Conservation (phyloP, 345 rosid genomes). For the Dimocarpus longan region DNA sequence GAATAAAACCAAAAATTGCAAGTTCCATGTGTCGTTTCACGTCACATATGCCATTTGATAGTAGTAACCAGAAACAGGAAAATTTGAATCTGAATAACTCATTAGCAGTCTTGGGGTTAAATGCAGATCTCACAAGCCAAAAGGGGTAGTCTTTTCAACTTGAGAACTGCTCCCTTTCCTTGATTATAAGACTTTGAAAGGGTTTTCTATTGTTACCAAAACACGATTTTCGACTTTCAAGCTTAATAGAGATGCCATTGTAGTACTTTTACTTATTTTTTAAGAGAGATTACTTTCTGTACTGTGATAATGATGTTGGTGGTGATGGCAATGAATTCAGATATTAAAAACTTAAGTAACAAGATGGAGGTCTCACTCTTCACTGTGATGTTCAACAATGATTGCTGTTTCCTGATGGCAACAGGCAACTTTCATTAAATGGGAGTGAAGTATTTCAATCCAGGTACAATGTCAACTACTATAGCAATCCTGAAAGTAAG, state of each 20-base stretch:
- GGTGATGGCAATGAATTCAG: not conserved
- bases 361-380: not conserved
- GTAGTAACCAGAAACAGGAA: no score
- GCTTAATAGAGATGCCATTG: not conserved
- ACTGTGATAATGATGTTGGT: not conserved
- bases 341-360: not conserved
- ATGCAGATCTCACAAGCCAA: no score
- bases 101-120: no score
- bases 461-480: not conserved
- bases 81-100: no score
- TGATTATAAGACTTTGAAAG: not conserved
- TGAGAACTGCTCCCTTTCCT: no score
- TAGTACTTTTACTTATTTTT: not conserved
- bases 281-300: not conserved
- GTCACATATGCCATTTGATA: no score
- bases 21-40: no score
- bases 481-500: not conserved
- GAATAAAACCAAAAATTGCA: no score
- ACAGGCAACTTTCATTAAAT: no score
- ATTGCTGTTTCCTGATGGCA: not conserved
- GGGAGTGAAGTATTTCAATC: not conserved
- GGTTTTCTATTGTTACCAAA: not conserved
- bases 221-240: not conserved
- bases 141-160: not conserved
- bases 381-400: not conserved